Percentiles rank a stretch among this genome's conserved stretches.
Conservation (phyloP, 2,329 filamentous ascomycete species). For the Monilinia aucupariae region DNA sequence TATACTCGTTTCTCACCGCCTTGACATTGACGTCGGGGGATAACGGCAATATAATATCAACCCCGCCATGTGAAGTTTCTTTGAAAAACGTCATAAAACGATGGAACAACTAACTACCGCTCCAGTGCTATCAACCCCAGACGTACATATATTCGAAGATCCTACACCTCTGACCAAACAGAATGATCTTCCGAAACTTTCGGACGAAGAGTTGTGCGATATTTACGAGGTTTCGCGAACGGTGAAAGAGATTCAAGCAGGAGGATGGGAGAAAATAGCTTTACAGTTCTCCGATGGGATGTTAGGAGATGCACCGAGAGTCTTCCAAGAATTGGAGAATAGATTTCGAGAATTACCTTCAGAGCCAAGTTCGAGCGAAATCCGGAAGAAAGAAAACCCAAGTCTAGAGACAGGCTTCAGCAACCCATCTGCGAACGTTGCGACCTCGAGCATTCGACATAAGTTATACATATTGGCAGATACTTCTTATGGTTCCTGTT, state of each 20-base stretch:
- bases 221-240: conserved; percentile 86
- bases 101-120: conserved; percentile 35
- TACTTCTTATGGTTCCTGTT: conserved; percentile 95
- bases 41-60: not conserved
- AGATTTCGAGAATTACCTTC: conserved; percentile 38
- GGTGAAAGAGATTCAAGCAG: conserved; percentile 65
- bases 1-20: not conserved
- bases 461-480: conserved; percentile 80
- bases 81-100: conserved; percentile 7
- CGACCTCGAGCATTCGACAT: not conserved
- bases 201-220: conserved; percentile 63
- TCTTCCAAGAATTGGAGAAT: conserved; percentile 61
- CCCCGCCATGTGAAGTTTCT: conserved; percentile 18
- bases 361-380: conserved; percentile 9
- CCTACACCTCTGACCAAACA: conserved; percentile 34
- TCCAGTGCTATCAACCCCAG: conserved; percentile 60
- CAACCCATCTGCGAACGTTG: conserved; percentile 11
- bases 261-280: conserved; percentile 70
- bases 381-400: conserved; percentile 14
- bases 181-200: conserved; percentile 14
- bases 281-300: conserved; percentile 96
- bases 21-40: no score
- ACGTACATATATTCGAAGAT: conserved; percentile 53
- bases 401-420: conserved; percentile 24
- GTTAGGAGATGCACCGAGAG: conserved; percentile 77